Evolutionary conservation across 306 rosid species (phyloP).

Genomic region (Rosa rugosa): DNA sequence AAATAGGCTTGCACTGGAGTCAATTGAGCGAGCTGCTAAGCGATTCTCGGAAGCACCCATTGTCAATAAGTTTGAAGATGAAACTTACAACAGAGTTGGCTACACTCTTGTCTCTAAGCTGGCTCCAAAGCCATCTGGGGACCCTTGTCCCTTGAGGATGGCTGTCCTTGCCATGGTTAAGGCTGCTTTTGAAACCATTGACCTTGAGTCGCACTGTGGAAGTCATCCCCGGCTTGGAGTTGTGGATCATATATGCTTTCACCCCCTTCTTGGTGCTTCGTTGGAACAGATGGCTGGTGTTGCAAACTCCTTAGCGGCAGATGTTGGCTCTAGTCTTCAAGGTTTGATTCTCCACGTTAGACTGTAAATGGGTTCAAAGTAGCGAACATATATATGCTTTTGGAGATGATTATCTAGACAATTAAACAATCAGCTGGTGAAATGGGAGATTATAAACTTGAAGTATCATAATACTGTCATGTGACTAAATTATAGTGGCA

Average conservation of each 20-base stretch:
- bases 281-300: constrained; percentile 57
- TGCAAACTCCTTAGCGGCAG: constrained; percentile 60
- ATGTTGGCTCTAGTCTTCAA: constrained; percentile 62
- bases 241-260: constrained; percentile 89
- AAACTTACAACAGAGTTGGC: constrained; percentile 81
- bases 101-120: constrained; percentile 79
- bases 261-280: constrained; percentile 64
- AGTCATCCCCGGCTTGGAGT: constrained; percentile 91
- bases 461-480: not conserved
- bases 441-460: not conserved
- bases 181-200: constrained; percentile 65
- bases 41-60: constrained; percentile 57
- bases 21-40: constrained; percentile 70
- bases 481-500: not conserved
- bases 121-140: constrained; percentile 19
- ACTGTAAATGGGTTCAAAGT: not conserved
- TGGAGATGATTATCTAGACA: not conserved
- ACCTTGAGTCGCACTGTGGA: constrained; percentile 64
- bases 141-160: constrained; percentile 51
- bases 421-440: not conserved
- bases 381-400: not conserved
- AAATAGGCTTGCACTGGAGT: constrained; percentile 63
- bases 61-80: constrained; percentile 78
- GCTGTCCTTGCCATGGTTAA: constrained; percentile 76
- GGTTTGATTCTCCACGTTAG: constrained; percentile 47